phyloP scores from a whole-genome alignment of 2,329 filamentous ascomycete genomes.

The Penicillium palitans region DNA sequence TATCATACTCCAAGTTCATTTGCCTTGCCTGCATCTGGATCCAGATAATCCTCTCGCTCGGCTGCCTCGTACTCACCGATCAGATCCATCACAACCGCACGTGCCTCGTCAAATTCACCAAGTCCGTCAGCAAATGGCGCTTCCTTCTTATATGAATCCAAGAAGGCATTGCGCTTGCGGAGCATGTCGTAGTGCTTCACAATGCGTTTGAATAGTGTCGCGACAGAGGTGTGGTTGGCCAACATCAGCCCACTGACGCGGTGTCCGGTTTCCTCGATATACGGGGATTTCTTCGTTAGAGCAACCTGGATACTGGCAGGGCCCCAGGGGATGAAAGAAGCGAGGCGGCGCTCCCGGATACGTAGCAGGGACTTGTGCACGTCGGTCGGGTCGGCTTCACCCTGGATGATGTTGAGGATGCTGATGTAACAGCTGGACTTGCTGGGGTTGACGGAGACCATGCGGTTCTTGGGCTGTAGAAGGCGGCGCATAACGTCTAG shows the following conservation, averaged over 20 bases:
- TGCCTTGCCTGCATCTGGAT: conserved; percentile 61
- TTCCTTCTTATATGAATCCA: conserved; percentile 95
- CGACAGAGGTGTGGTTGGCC: conserved; percentile 96
- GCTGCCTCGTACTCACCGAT: conserved; percentile 96
- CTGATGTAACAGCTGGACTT: conserved; percentile 99
- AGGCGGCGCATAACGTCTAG: conserved; percentile 95
- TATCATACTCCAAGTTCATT: conserved; percentile 32
- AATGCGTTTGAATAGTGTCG: conserved; percentile 93
- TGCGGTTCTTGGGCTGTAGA: conserved; percentile 96
- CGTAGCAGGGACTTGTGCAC: conserved; percentile 96
- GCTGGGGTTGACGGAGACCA: conserved; percentile 93
- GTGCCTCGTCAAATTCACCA: conserved; percentile 91
- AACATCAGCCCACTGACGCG: conserved; percentile 96
- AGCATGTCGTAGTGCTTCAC: conserved; percentile 89
- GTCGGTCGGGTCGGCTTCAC: conserved; percentile 95
- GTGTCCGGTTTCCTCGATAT: conserved; percentile 81
- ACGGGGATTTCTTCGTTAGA: conserved; percentile 92
- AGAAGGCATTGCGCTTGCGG: conserved; percentile 93
- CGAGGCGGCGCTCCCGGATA: conserved; percentile 89
- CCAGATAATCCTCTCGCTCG: conserved; percentile 86
- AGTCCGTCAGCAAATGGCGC: conserved; percentile 89
- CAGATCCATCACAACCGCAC: conserved; percentile 85
- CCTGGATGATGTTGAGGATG: conserved; percentile 98
- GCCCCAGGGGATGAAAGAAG: conserved; percentile 97
- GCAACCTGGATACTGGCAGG: conserved; percentile 97